Evolutionary conservation across 2,329 filamentous ascomycete species (phyloP).

Genomic region (Hypomyces rosellus): DNA sequence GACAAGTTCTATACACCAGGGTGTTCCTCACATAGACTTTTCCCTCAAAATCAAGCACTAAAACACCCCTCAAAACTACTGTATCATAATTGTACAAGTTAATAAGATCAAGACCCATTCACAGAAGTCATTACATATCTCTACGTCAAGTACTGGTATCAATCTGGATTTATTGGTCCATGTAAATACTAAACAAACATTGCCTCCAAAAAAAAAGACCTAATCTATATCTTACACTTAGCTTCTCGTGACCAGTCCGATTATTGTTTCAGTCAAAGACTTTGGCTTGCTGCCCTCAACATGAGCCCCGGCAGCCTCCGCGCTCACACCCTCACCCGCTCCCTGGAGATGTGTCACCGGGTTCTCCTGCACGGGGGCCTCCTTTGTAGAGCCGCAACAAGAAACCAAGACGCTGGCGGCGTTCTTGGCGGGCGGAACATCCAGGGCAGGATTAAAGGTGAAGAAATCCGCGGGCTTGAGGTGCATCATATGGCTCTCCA

Average conservation of each 20-base stretch:
- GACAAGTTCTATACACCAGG: slow-evolving; percentile 94
- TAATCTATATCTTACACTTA: no score
- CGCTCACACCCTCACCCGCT: slow-evolving; percentile 13
- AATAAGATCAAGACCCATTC: no score
- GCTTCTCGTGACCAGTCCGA: not conserved
- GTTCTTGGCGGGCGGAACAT: slow-evolving; percentile 34
- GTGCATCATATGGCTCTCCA: slow-evolving; percentile 42
- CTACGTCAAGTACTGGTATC: no score
- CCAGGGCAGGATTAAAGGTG: slow-evolving; percentile 39
- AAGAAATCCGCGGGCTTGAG: slow-evolving; percentile 39
- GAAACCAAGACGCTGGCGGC: slow-evolving; percentile 36
- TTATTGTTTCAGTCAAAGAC: slow-evolving; percentile 1
- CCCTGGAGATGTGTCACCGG: slow-evolving; percentile 29
- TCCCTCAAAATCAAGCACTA: slow-evolving; percentile 73
- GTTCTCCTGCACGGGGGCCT: slow-evolving; percentile 22
- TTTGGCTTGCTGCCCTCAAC: slow-evolving; percentile 9
- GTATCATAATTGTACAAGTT: no score
- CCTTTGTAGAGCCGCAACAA: slow-evolving; percentile 20
- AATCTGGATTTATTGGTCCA: no score
- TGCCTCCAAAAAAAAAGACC: no score
- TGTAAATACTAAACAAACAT: no score
- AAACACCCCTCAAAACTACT: not conserved
- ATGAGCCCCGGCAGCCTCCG: slow-evolving; percentile 16
- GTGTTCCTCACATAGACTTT: slow-evolving; percentile 89
- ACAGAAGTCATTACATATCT: no score